A percentile compares a stretch with the other conserved stretches of the same genome.
phyloP scores from a whole-genome alignment of 73 alveolate species.

The Urostyla sp. region DNA sequence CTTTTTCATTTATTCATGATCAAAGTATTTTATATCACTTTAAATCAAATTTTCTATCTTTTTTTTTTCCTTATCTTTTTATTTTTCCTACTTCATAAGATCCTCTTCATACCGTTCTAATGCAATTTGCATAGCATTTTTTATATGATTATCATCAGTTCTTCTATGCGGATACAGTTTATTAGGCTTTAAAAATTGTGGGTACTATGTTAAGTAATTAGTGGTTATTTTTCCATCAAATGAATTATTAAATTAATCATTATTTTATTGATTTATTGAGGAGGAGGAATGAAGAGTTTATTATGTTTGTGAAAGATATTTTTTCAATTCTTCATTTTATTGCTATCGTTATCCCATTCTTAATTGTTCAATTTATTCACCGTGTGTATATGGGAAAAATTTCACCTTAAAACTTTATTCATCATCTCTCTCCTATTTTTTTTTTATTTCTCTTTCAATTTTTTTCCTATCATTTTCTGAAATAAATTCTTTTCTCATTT shows the following conservation, averaged over 20 bases:
- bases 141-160: constrained; percentile 65
- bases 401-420: background rate
- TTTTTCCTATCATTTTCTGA: constrained; percentile 6
- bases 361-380: constrained; percentile 58
- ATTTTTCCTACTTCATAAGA: constrained; percentile 16
- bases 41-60: background rate
- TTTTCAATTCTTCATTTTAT: constrained; percentile 20
- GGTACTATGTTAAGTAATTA: constrained; percentile 51
- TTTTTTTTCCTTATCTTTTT: constrained; percentile 16
- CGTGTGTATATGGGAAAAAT: constrained; percentile 76
- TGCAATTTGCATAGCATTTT: constrained; percentile 67
- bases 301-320: constrained; percentile 11
- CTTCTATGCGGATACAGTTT: constrained; percentile 71
- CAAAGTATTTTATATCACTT: background rate
- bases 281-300: background rate
- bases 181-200: constrained; percentile 64
- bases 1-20: background rate
- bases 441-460: constrained; percentile 5
- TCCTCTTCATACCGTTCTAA: constrained; percentile 55
- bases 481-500: constrained; percentile 27
- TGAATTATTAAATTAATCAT: background rate
- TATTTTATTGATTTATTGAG: background rate
- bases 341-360: constrained; percentile 25
- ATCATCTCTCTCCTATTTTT: background rate
- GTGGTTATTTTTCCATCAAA: constrained; percentile 13